A percentile compares a stretch with the other conserved stretches of the same genome.
These are phyloP conservation scores for Closterium sp. DNA, from an alignment of 139 green algal genomes.

Conservation along the genomic window DNA sequence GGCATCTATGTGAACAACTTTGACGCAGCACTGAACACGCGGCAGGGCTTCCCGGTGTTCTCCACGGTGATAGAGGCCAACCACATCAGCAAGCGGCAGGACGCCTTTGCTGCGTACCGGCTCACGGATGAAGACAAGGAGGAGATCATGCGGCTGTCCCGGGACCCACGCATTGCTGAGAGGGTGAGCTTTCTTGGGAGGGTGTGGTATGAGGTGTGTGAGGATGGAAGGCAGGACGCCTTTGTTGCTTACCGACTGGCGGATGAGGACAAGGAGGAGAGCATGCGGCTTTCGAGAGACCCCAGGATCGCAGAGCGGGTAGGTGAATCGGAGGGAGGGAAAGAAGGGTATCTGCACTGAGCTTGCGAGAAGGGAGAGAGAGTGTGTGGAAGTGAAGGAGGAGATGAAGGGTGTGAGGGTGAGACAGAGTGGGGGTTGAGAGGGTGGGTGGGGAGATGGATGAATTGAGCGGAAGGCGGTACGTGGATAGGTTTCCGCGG, in stretches of 20 bases:
- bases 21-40: conserved; percentile 81
- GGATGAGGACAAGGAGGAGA: conserved; percentile 85
- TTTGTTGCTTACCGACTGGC: conserved; percentile 77
- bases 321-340: background rate
- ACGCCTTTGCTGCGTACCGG: conserved; percentile 69
- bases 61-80: conserved; percentile 93
- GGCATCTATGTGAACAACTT: conserved; percentile 91
- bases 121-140: conserved; percentile 91
- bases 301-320: conserved; percentile 58
- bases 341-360: no score
- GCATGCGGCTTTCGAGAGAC: conserved; percentile 72
- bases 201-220: no score
- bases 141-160: conserved; percentile 73
- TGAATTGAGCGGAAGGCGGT: no score
- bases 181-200: conserved; percentile 37
- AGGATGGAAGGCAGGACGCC: conserved; percentile 65
- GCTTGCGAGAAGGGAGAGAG: no score
- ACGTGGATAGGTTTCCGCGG: no score
- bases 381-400: no score
- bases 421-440: no score
- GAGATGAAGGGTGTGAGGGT: no score
- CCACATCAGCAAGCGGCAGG: conserved; percentile 76
- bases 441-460: no score
- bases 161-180: conserved; percentile 65
- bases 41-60: conserved; percentile 95